A percentile compares a stretch with the other conserved stretches of the same genome.
phyloP scores from a whole-genome alignment of 176 grass and related monocot species.

The Oryza longistaminata region DNA sequence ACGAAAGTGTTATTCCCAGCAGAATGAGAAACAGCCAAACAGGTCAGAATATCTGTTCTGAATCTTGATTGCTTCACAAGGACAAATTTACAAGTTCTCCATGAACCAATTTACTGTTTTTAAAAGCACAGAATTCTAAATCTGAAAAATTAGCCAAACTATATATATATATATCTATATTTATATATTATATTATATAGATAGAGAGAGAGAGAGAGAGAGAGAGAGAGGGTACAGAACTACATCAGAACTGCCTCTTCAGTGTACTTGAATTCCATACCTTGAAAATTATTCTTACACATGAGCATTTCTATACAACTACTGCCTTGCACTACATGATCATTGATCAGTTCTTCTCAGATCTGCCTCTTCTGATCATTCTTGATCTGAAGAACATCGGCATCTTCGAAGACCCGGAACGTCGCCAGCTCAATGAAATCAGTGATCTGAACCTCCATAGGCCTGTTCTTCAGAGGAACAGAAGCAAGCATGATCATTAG shows the following conservation, averaged over 20 bases:
- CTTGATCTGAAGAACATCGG: slow-evolving; percentile 42
- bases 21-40: not conserved
- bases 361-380: slow-evolving; percentile 39
- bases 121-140: too few relatives aligned
- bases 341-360: slow-evolving; percentile 24
- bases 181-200: too few relatives aligned
- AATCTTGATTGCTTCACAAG: not conserved
- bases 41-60: not conserved
- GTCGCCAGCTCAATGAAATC: slow-evolving; percentile 59
- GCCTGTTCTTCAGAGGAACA: slow-evolving; percentile 18
- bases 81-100: not conserved
- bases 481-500: not conserved
- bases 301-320: slow-evolving; percentile 5
- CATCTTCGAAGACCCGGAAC: slow-evolving; percentile 48
- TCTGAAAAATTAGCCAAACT: not conserved
- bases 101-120: not conserved
- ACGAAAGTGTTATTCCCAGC: not conserved
- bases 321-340: not conserved
- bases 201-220: too few relatives aligned
- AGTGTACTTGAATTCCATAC: not conserved
- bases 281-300: slow-evolving; percentile 5
- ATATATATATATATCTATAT: not conserved
- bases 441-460: slow-evolving; percentile 39
- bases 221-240: not conserved
- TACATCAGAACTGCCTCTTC: not conserved